Base-by-base conservation (phyloP, 176 grass and related monocot species). In the Avena sativa region DNA sequence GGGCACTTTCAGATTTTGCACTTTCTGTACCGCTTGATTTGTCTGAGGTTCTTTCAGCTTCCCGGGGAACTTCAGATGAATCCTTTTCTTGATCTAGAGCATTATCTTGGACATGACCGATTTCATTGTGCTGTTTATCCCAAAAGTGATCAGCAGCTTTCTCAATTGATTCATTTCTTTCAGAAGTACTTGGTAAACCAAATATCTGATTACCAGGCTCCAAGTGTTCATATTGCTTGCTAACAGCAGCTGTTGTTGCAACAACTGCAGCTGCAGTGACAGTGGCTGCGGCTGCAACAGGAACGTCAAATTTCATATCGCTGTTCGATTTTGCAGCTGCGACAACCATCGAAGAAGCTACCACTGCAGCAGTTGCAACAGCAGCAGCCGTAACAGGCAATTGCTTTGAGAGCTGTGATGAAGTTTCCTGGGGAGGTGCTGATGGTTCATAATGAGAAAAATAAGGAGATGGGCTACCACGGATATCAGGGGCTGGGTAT, bases 361-460 rank as follows among this genome's bases (percentile, higher is more conserved):
- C 97, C 23, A 99, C 94, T 64, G 97, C 97, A 87, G 97, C 92
- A 82, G 97, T 99, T 84, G 97, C 97, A 87, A 92, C 97, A 83
- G 94, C 97, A 80, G 97, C 94, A 83, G 96, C 96, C 6, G 95
- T 92, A 67, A 98, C 93, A 70, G 96, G 96, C 90, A 93, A 84
- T 80, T 98, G 90, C 72, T 91, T 91, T 82, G 82, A 66, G 81
- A 86, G 53, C 60, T 81, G 83, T 55, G 72, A 48, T 16, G 71
- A 4, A 78, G 64, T 25, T 49, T 91, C 90, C 83, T 91, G 90
- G 58, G 86, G 86, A 86, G 86, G 90, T 26, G 90, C 90, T 7
- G 90, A 91, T 49, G 90, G 86, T 85, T 91, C 90, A 36, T 91
- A 88, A 8, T 78, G 71, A 63, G 86, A 58, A 71, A 79, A 44